A percentile compares a stretch with the other conserved stretches of the same genome.
phyloP scores from a whole-genome alignment of 2,329 filamentous ascomycete species.

The Penicillium verrucosum region DNA sequence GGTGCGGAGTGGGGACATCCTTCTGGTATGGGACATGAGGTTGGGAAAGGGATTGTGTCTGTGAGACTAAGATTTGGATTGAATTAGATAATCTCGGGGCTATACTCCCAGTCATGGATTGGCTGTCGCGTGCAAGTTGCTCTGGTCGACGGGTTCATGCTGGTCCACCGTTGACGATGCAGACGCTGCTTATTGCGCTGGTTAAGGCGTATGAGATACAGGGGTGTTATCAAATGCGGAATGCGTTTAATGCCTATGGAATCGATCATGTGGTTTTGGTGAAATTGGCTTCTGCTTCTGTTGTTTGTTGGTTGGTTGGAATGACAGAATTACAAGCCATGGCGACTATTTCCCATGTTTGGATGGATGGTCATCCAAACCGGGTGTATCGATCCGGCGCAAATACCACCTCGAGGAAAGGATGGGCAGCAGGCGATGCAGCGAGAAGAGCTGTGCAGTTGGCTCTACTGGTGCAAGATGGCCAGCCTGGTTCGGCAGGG shows the following conservation, averaged over 20 bases:
- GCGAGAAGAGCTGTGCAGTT: slow-evolving; percentile 42
- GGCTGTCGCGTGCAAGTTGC: slow-evolving; percentile 23
- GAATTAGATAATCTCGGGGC: slow-evolving; percentile 40
- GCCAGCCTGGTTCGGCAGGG: slow-evolving; percentile 30
- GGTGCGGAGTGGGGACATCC: slow-evolving; percentile 47
- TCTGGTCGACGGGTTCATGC: slow-evolving; percentile 1
- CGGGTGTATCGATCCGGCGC: slow-evolving; percentile 33
- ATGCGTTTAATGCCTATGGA: slow-evolving; percentile 41
- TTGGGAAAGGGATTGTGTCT: background rate
- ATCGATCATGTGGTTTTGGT: slow-evolving; percentile 45
- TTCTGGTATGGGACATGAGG: slow-evolving; percentile 23
- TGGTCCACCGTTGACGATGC: slow-evolving; percentile 31
- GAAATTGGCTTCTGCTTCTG: slow-evolving; percentile 41
- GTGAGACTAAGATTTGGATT: background rate
- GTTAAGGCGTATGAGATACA: slow-evolving; percentile 47
- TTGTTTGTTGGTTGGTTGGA: slow-evolving; percentile 39
- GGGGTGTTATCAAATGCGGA: slow-evolving; percentile 36
- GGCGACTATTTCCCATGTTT: slow-evolving; percentile 40
- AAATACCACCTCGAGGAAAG: slow-evolving; percentile 42
- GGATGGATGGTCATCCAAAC: slow-evolving; percentile 39
- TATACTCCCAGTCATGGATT: slow-evolving; percentile 37
- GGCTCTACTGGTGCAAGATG: slow-evolving; percentile 26
- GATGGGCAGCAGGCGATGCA: slow-evolving; percentile 45
- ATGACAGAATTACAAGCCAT: slow-evolving; percentile 34
- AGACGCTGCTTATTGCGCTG: slow-evolving; percentile 31